Evolutionary conservation across 768 basidiomycete genomes (phyloP), one percentile per base, ranked within the genome.

Genomic region (Piloderma croceum): DNA sequence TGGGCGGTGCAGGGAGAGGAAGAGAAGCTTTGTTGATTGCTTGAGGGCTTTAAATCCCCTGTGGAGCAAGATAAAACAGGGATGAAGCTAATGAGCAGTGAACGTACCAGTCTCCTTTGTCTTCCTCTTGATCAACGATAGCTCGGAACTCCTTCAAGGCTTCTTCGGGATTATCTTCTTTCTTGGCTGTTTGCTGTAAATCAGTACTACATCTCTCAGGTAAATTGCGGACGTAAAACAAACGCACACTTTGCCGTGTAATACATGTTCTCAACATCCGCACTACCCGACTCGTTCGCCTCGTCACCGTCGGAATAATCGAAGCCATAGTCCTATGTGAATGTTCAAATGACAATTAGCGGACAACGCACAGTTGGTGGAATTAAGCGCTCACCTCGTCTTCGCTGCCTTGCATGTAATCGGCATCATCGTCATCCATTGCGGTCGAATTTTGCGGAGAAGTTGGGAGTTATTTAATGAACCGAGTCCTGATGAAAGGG

Each of bases 1-100:
- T 17, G 92, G 91, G 55, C 89, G 71, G 50, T 79, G 76, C 20
- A 92, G 72, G 18, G 65, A 68, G 37, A 94, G 74, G 60, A 86
- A 99, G 41, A 93, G 77, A 38, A 97, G 70, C 61, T 99, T 99
- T 13, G 93, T 97, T 37, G 87, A 89, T 54, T 99, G 96, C 55
- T 99, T 99, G 44, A 99, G 74, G 5, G 93, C 90, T 61, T 99
- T 99, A 77, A 99, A 99, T 2, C 93, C 96, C 94, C 93, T 97
- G 52, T 25, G 34, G 20, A 21, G 6, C 36, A 17, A 42, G 23
- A 41, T 45, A 24, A 45, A 12, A 10, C 39, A 23, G 27, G 9
- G 7, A 24, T 23, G 29, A 38, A n/a, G 35, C 18, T 13, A 23
- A 36, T 9, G n/a, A 45, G 19, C 31, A 31, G 7, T 7, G 17